Base-by-base conservation (phyloP, 208 protist species). In the Vickermania ingenoplastis region DNA sequence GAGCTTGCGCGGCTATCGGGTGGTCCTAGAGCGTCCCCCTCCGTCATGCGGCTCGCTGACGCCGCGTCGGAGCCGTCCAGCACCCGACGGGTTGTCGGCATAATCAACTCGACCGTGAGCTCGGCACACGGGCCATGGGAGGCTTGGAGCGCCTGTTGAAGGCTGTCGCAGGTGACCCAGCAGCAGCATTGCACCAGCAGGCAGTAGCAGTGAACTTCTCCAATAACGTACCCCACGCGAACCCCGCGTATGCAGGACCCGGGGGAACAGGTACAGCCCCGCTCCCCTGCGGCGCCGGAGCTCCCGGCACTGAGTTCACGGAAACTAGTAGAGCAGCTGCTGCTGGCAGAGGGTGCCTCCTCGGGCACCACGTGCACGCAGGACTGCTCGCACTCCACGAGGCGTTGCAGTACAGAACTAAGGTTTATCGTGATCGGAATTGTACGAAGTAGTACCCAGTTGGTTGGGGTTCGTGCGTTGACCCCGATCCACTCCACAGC, bases 401-500 rank as follows among this genome's bases (percentile, higher is more conserved):
- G 62, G 11, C 73, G 69, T 1, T 61, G 73, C 24, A 92, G 59
- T 5, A 70, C 68, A 27, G 65, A 57, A 17, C 65, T 68, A 1
- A 89, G 71, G 30, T 77, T 79, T 2, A 76, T 72, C 22, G 71
- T 79, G 57, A 85, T 73, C 13, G 86, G 79, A 50, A 92, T 77
- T 2, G 61, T 64, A 63, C 80, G 79, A 3, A 86, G 52, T 11
- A 92, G 66, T 28, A 92, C 59, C 86, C 80, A 88, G 14, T 61
- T 60, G 4, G 74, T 79, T 3, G 63, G 54, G 28, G 64, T 58
- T 26, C 51, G 26, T 0, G 50, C 53, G 17, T 56, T 59, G 21
- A 54, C 25, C 27, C 61, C 30, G 7, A 62, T 65, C 2, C 60
- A 62, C 41, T 21, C 22, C 30, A 52, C 53, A 5, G 58, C 31